Base-by-base conservation (phyloP, 805 yeast species). In the Kuraishia hungarica region DNA sequence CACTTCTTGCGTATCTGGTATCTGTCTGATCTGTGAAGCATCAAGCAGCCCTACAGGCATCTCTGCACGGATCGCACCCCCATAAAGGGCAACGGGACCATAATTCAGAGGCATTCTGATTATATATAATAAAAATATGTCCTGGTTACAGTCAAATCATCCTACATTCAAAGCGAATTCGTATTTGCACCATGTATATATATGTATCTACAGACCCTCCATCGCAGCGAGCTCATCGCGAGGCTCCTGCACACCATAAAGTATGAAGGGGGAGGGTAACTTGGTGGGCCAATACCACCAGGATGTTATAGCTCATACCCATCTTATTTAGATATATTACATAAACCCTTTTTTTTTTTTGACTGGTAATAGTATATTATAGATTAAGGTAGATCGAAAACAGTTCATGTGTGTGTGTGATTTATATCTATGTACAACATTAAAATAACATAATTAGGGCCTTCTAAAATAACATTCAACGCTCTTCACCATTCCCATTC, bases 1-100 rank as follows among this genome's bases (percentile, higher is more conserved):
- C 24, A 93, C 97, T 67, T 93, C 99, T 66, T 94, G 98, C 1
- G 91, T 84, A 64, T 94, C 97, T 0, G 99, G 98, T 2, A 94
- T 81, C 57, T 89, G 89, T 55, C 99, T 74, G 52, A 92, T 66
- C 43, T 74, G 67, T 1, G 96, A 86, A 0, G 91, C 97, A 67
- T 94, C 97, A 1, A 86, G 64, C 52, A 86, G 75, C 0, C 79
- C 80, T 1, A 60, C 56, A 0, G 97, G 96, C 4, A 91, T 56
- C 2, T 67, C 68, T 0, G 83, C 76, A 2, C 75, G 64, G 20
- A 91, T 77, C 0, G 96, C 94, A 1, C 97, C 98, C 0, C 98
- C 98, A 65, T 86, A 92, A 5, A 91, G 68, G 29, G 71, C 51
- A 2, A 50, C 51, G n/a, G 43, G 43, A 3, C n/a, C 43, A 15